phyloP scores from a whole-genome alignment of 2,329 filamentous ascomycete genomes.

The Chrysoporthe puriensis region DNA sequence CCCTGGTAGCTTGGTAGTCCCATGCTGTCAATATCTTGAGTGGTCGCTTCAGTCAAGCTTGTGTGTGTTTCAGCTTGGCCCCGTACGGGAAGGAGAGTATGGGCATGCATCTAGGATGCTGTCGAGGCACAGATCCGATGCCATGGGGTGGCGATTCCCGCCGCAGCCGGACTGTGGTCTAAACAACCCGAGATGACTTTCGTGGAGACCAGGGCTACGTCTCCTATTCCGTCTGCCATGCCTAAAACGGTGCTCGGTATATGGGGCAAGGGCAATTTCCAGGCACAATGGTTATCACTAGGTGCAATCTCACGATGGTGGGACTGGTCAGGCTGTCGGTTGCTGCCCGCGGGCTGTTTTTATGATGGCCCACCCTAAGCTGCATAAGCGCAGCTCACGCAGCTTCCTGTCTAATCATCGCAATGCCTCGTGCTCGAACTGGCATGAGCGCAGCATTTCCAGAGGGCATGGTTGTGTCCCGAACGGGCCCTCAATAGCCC shows the following conservation, averaged over 20 bases:
- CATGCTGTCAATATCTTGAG: constrained; percentile 15
- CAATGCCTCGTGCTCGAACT: constrained; percentile 6
- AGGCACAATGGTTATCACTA: constrained; percentile 24
- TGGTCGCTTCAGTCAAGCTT: constrained; percentile 15
- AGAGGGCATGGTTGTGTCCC: constrained; percentile 10
- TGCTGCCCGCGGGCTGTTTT: constrained; percentile 11
- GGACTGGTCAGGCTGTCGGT: constrained; percentile 20
- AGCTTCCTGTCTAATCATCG: constrained; percentile 19
- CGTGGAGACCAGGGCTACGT: constrained; percentile 6
- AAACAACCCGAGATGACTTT: constrained; percentile 5
- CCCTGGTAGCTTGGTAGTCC: constrained; percentile 12
- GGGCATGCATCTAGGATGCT: background rate
- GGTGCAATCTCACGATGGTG: constrained; percentile 29
- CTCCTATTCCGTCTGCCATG: background rate
- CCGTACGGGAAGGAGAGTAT: background rate
- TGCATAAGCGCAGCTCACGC: constrained; percentile 32
- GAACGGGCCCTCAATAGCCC: constrained; percentile 3
- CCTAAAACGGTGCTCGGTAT: constrained; percentile 23
- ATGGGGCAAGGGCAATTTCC: constrained; percentile 26
- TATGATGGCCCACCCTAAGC: constrained; percentile 24
- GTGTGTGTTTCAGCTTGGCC: constrained; percentile 24
- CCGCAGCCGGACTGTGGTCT: background rate
- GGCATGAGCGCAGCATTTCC: constrained; percentile 8
- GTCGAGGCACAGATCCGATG: constrained; percentile 3
- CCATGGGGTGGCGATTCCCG: background rate